Evolutionary conservation across 768 basidiomycete genomes (phyloP), one percentile per base, ranked within the genome.

Genomic region (Pleurotus citrinopileatus): DNA sequence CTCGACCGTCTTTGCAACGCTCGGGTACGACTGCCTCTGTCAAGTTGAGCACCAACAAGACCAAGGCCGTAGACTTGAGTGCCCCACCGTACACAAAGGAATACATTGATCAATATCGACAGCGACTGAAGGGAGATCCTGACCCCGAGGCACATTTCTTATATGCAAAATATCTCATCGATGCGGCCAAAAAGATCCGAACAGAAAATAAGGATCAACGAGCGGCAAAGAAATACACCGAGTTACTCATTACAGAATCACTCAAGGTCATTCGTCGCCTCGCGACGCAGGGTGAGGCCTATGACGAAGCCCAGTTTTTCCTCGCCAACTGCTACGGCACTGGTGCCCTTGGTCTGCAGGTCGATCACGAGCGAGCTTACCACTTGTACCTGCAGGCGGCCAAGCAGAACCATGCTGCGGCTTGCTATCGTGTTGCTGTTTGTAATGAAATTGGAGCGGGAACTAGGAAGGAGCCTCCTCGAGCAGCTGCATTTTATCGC

Each of bases 381-480:
- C 93, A 96, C 67, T 78, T 98, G 15, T 99, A 98, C 64, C 78
- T 98, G 29, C 95, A 98, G 73, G 96, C 96, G 3, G 89, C 91
- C 25, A 98, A 98, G 72, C 92, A 98, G 71, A 97, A 98, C 65
- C 93, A 99, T 64, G 84, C 97, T 0, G 82, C 93, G 2, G 95
- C 94, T 25, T 91, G 89, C 29, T 99, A 99, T 66, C 89, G 97
- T 36, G 94, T 98, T 52, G 97, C 95, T 6, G 96, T 98, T 7
- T 99, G 97, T 71, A 98, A 98, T 68, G 97, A 98, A 69, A 91
- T 98, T 61, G 97, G 97, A 22, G 95, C 94, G 2, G 97, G 97
- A 26, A 99, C 97, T 1, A 82, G 89, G 61, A 81, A 86, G 61
- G 96, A 98, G 63, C 86, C 86, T 0, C 78, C 85, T 19, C 83